Conservation (phyloP, 176 grass and related monocot species). For the Raddia distichophylla region DNA sequence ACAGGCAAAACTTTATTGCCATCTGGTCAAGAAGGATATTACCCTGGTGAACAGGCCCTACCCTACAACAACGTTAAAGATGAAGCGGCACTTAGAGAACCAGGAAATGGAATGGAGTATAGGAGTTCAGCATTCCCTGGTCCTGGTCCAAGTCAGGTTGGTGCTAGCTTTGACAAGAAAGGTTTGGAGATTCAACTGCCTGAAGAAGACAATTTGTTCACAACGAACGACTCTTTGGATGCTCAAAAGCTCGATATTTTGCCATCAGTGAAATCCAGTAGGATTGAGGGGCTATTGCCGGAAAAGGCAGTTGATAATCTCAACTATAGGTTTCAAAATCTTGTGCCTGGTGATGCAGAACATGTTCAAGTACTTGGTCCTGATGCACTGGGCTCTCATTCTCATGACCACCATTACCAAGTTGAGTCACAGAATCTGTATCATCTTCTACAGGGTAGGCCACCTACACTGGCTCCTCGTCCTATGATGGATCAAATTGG, state of each 20-base stretch:
- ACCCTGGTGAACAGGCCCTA: slow-evolving; percentile 41
- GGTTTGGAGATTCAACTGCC: slow-evolving; percentile 66
- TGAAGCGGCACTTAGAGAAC: slow-evolving; percentile 27
- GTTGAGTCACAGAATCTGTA: slow-evolving; percentile 56
- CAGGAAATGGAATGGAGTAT: slow-evolving; percentile 29
- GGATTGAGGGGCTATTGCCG: slow-evolving; percentile 48
- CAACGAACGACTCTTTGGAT: slow-evolving; percentile 54
- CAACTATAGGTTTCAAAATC: slow-evolving; percentile 62
- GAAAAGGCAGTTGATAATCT: slow-evolving; percentile 50
- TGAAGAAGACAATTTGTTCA: slow-evolving; percentile 90
- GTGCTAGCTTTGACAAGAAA: slow-evolving; percentile 55
- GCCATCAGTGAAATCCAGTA: slow-evolving; percentile 50
- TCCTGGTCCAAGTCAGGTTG: slow-evolving; percentile 35
- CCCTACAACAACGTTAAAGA: slow-evolving; percentile 43
- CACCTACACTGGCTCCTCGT: slow-evolving; percentile 50
- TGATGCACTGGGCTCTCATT: slow-evolving; percentile 47
- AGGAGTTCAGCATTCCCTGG: slow-evolving; percentile 31
- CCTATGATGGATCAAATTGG: slow-evolving; percentile 51
- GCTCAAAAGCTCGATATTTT: slow-evolving; percentile 49
- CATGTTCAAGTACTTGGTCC: slow-evolving; percentile 46
- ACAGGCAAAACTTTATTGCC: slow-evolving; percentile 37
- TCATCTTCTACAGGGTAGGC: slow-evolving; percentile 68
- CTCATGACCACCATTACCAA: slow-evolving; percentile 35
- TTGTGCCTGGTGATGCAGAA: slow-evolving; percentile 59
- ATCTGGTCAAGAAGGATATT: slow-evolving; percentile 49